phyloP scores from a whole-genome alignment of 2,329 filamentous ascomycete species.

The Colletotrichum karsti region DNA sequence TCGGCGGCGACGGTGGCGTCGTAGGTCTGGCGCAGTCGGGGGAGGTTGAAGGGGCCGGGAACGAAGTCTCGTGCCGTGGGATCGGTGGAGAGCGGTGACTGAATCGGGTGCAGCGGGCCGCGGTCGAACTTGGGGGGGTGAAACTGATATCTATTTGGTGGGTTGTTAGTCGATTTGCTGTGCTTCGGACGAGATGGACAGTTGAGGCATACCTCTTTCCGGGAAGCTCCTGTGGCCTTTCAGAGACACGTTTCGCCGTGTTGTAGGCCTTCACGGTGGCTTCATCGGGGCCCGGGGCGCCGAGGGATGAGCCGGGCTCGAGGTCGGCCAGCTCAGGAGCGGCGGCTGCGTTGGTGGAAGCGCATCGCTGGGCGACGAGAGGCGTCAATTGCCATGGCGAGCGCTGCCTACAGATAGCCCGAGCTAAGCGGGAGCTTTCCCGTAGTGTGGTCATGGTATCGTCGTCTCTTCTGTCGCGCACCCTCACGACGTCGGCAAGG shows the following conservation, averaged over 20 bases:
- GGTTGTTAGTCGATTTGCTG: conserved; percentile 34
- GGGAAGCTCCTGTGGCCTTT: conserved; percentile 50
- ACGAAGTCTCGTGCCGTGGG: conserved; percentile 88
- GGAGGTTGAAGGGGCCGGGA: conserved; percentile 89
- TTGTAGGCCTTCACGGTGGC: conserved; percentile 49
- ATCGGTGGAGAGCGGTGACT: conserved; percentile 86
- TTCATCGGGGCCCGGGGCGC: conserved; percentile 48
- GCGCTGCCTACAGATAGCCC: conserved; percentile 39
- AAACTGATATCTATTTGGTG: conserved; percentile 77
- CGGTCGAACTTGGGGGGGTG: conserved; percentile 94
- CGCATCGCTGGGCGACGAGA: conserved; percentile 46
- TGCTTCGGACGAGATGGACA: conserved; percentile 24
- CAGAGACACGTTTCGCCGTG: conserved; percentile 42
- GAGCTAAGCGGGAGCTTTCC: conserved; percentile 47
- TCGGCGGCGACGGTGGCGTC: conserved; percentile 87
- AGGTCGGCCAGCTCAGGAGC: conserved; percentile 53
- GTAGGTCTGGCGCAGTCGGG: conserved; percentile 90
- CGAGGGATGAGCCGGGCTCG: conserved; percentile 59
- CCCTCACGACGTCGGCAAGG: conserved; percentile 16
- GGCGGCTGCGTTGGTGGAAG: conserved; percentile 52
- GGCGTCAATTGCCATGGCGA: conserved; percentile 34
- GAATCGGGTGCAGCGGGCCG: conserved; percentile 91
- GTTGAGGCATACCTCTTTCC: conserved; percentile 53
- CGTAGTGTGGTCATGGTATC: conserved; percentile 52
- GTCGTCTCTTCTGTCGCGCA: conserved; percentile 16